Base-by-base conservation (phyloP, 192 early-diverging fungal genomes). In the Backusella macrospora region DNA sequence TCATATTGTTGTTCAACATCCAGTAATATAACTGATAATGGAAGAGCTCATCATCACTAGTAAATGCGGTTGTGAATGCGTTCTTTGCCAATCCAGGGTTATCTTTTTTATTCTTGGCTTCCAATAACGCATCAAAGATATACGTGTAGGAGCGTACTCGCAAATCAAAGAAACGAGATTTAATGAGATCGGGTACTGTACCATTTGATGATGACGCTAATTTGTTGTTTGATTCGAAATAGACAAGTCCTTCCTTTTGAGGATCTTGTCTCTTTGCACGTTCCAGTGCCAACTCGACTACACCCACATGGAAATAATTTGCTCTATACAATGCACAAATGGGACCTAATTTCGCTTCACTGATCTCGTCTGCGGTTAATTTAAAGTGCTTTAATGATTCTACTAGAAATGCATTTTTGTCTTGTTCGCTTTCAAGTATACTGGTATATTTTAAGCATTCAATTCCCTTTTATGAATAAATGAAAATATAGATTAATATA, bases 21-120 rank as follows among this genome's bases (percentile, higher is more conserved):
- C 78, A 79, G n/a, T 75, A 44, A 44, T 80, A 80, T 38, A 80
- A 46, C 16, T 70, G 44, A 44, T 66, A 80, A n/a, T 75, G 78
- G 59, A 80, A 80, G 3, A 80, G 44, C 14, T 63, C 40, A 23
- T 78, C 77, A 49, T 70, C 18, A 4, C 55, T 64, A 5, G 59
- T 52, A 44, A 78, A 59, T 15, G 77, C 72, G 9, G 47, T 44
- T 7, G 48, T 16, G 23, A 78, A 64, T 37, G 48, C 67, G 15
- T 62, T 39, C 5, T 37, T 48, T n/a, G 12, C 45, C 44, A 43
- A 47, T 18, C 9, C n/a, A 4, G 18, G 46, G 13, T 16, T 73
- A 15, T 48, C 18, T 44, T 29, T 65, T 43, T 37, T 67, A 26
- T 0, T 64, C 34, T 34, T 65, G 46, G 15, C 45, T 7, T 43